Evolutionary conservation across 2,329 filamentous ascomycete genomes (phyloP).

Genomic region (Aureobasidium sp.): DNA sequence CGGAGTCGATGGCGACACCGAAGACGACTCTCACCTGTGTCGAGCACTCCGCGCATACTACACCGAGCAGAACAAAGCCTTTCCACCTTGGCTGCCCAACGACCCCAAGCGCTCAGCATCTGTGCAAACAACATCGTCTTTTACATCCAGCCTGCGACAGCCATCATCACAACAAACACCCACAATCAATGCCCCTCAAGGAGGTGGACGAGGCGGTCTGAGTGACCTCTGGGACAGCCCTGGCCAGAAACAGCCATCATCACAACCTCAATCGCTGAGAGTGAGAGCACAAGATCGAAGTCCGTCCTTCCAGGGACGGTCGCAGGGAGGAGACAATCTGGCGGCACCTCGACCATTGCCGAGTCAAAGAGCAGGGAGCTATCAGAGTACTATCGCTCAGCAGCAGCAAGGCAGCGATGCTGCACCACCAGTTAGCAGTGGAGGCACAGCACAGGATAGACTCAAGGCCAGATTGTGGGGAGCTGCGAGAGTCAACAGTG

Average conservation of each 20-base stretch:
- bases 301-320: not conserved
- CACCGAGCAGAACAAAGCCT: conserved; percentile 70
- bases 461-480: conserved; percentile 69
- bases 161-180: conserved; percentile 27
- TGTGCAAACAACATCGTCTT: conserved; percentile 42
- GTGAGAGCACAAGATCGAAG: conserved; percentile 26
- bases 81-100: conserved; percentile 80
- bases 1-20: conserved; percentile 45
- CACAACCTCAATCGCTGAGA: conserved; percentile 17
- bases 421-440: conserved; percentile 31
- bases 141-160: conserved; percentile 40
- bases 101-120: conserved; percentile 69
- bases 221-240: conserved; percentile 52
- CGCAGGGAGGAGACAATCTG: conserved; percentile 9
- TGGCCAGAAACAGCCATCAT: conserved; percentile 29
- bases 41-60: conserved; percentile 91
- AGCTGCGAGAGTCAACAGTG: not conserved
- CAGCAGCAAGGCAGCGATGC: conserved; percentile 27
- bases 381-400: conserved; percentile 48
- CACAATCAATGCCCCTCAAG: conserved; percentile 23
- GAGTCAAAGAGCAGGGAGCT: conserved; percentile 65
- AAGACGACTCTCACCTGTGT: conserved; percentile 92
- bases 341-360: conserved; percentile 51
- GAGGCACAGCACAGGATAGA: conserved; percentile 65
- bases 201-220: conserved; percentile 38